Evolutionary conservation across 2,329 filamentous ascomycete genomes (phyloP), one percentile per base, ranked within the genome.

Genomic region (Colletotrichum navitas): DNA sequence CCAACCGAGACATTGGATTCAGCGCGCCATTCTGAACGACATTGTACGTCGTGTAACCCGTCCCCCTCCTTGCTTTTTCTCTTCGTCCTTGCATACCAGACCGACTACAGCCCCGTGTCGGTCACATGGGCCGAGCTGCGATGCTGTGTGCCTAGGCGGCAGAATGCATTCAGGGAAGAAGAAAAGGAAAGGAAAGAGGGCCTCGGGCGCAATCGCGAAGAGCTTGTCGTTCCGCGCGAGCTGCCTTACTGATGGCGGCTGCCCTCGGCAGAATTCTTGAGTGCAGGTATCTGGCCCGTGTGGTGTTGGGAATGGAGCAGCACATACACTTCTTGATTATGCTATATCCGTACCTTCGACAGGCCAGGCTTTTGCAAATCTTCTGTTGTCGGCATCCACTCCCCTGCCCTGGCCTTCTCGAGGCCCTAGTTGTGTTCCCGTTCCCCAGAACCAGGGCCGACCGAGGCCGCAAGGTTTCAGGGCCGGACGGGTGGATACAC

Each of bases 1-100:
- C 39, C 64, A 63, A 26, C 68, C 64, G 43, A 67, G 68, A 71
- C 63, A 71, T 62, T 67, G 63, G 45, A 26, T 51, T 43, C 63
- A 47, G 39, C 12, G 18, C 34, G 52, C 45, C 52, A 24, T 47
- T 49, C 32, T 56, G 26, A 32, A 41, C 34, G 55, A 67, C 39
- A 43, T 43, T 51, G 63, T 56, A 54, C 56, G 18, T 43, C 41
- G 68, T 62, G 26, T 51, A 24, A 63, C 43, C 41, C 58, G 36
- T 10, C 56, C 21, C 24, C 18, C 39, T 41, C 18, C 14, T 49
- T 62, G 36, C 26, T 34, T 51, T 67, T 47, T 47, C 29, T 26
- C 59, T 41, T 34, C 43, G 24, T 18, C 26, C 24, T 45, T 58
- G 29, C 62, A 45, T 56, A 29, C 51, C 18, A 39, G 18, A 26